Evolutionary conservation across 495 filamentous ascomycete species (phyloP).

Genomic region (Penicillium paradoxum): DNA sequence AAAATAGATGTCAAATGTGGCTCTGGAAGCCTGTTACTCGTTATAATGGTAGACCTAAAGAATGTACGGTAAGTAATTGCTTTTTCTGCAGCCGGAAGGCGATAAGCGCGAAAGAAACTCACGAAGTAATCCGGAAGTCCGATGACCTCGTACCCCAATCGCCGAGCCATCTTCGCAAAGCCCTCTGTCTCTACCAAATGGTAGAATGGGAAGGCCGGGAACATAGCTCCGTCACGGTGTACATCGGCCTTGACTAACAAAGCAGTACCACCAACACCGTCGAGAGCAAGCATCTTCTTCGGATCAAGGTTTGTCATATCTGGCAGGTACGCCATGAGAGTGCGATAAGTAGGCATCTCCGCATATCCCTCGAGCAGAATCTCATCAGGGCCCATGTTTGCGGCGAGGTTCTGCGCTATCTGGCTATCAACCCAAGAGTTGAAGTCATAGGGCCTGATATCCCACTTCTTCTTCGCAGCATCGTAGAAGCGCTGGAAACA

Average conservation of each 20-base stretch:
- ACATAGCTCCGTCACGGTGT: constrained; percentile 97
- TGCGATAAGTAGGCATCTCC: constrained; percentile 86
- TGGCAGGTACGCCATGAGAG: constrained; percentile 84
- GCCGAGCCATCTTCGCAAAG: constrained; percentile 92
- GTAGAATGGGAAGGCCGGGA: constrained; percentile 93
- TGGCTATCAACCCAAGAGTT: constrained; percentile 93
- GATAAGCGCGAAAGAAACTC: constrained; percentile 25
- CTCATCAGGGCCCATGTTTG: constrained; percentile 80
- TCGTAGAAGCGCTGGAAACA: constrained; percentile 90
- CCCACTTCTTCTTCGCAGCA: constrained; percentile 58
- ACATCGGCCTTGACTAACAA: constrained; percentile 96
- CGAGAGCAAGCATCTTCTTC: constrained; percentile 61
- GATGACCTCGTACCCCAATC: constrained; percentile 76
- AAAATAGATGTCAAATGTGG: neutral
- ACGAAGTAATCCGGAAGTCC: constrained; percentile 97
- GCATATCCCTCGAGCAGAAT: constrained; percentile 90
- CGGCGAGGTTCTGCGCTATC: constrained; percentile 66
- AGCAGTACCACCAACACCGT: constrained; percentile 92
- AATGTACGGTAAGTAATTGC: constrained; percentile 1
- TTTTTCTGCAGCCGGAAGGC: neutral
- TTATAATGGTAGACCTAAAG: constrained; percentile 83
- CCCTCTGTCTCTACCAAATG: constrained; percentile 97
- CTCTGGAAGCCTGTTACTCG: constrained; percentile 50
- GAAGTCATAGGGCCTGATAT: constrained; percentile 87
- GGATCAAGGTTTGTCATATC: constrained; percentile 51